Conservation (phyloP, 1,284 basidiomycete genomes). For the Malassezia nana region DNA sequence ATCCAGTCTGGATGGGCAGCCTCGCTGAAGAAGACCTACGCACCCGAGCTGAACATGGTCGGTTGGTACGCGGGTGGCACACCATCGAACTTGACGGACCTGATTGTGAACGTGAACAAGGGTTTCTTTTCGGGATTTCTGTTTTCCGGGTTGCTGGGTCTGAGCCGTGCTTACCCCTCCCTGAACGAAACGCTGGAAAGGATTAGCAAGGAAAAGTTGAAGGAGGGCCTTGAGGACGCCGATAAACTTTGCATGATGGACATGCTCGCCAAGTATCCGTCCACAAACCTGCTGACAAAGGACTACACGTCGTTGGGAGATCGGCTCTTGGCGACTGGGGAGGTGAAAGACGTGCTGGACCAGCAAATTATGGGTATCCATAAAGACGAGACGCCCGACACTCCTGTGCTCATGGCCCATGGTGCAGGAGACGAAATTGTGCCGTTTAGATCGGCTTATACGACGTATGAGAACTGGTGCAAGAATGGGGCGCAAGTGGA, state of each 20-base stretch:
- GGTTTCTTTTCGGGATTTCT: background rate
- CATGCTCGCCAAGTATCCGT: constrained; percentile 4
- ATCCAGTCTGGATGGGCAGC: constrained; percentile 26
- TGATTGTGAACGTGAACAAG: background rate
- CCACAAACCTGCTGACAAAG: background rate
- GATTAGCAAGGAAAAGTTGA: background rate
- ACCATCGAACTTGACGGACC: constrained; percentile 26
- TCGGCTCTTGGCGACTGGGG: background rate
- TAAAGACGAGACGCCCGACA: constrained; percentile 13
- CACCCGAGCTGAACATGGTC: constrained; percentile 26
- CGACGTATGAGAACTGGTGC: constrained; percentile 27
- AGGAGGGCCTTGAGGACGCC: constrained; percentile 4
- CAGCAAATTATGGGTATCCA: background rate
- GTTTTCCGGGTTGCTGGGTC: background rate
- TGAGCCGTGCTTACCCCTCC: background rate
- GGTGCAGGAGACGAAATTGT: constrained; percentile 25
- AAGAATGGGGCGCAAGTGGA: constrained; percentile 29
- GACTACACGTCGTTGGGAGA: background rate
- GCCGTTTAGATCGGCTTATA: constrained; percentile 21
- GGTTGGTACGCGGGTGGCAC: constrained; percentile 36
- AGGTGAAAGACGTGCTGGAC: background rate
- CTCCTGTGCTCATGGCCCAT: constrained; percentile 29
- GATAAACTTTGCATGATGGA: constrained; percentile 3
- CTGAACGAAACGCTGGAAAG: background rate
- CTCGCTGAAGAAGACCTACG: constrained; percentile 22